Base-by-base conservation (phyloP, 352 stramenopile genomes). In the Phytopythium montanum region DNA sequence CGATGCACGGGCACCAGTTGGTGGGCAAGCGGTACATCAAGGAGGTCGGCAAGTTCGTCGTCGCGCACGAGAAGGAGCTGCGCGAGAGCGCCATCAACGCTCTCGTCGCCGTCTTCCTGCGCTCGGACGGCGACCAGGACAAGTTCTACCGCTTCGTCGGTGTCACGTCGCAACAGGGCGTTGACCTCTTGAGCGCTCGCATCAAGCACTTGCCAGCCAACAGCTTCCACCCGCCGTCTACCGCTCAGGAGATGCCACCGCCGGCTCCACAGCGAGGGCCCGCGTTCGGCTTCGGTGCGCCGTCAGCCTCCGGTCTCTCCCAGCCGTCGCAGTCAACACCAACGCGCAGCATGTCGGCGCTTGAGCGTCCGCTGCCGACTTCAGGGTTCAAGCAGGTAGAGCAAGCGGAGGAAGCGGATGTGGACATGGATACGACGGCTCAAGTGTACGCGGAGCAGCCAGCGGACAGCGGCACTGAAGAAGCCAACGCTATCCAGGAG, bases 51-150 rank as follows among this genome's bases (percentile, higher is more conserved):
- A 94, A 93, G 51, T 90, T 80, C 36, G 81, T 93, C 7, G 73
- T 76, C 12, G 85, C 75, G 19, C 76, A 91, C 34, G 87, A 96
- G 58, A 94, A 94, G 56, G 87, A 93, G 56, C 70, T 94, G 16
- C 85, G 87, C 16, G 87, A 94, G 56, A 89, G 76, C 44, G 83
- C 85, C 2, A 80, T 95, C 41, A 85, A 78, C 49, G 64, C 78
- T 0, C 56, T 95, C 9, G 77, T 95, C 16, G 62, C 75, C 16
- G 81, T 92, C n/a, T 95, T 88, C 59, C 69, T 66, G 26, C 69
- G 76, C 31, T 90, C 70, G 8, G 84, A 90, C 29, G 72, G 71
- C 21, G 81, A 93, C 41, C 46, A 87, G 16, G 82, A 94, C 64
- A 85, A 81, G 54, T 96, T 94, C 60, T 92, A 87, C 60, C 77